phyloP scores from a whole-genome alignment of 1,284 basidiomycete species.

The Naganishia cerealis region DNA sequence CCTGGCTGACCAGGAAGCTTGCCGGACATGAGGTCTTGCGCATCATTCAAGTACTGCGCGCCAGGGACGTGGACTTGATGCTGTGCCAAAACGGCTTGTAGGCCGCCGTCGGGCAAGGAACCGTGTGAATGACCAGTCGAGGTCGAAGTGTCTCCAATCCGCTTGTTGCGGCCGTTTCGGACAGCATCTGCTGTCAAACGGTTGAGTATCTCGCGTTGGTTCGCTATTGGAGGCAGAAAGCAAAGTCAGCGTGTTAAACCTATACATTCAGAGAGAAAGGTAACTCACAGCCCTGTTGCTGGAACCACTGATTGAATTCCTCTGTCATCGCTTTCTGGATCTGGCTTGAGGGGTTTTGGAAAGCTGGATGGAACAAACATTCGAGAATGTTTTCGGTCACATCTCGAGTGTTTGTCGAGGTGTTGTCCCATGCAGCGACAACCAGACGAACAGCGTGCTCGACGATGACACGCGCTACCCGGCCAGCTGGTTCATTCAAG shows the following conservation, averaged over 20 bases:
- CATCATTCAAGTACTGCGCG: constrained; percentile 47
- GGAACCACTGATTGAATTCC: constrained; percentile 24
- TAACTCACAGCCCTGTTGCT: constrained; percentile 23
- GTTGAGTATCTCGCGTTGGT: constrained; percentile 61
- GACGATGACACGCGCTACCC: constrained; percentile 69
- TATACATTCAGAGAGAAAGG: no score
- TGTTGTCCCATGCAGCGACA: constrained; percentile 81
- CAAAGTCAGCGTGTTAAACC: background rate
- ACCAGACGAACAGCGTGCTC: constrained; percentile 58
- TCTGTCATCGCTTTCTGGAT: constrained; percentile 27
- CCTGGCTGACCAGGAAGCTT: constrained; percentile 54
- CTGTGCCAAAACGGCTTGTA: constrained; percentile 50
- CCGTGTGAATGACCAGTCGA: constrained; percentile 50
- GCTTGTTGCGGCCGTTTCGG: constrained; percentile 70
- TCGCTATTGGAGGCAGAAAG: constrained; percentile 34
- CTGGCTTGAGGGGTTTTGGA: constrained; percentile 58
- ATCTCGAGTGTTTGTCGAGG: constrained; percentile 62
- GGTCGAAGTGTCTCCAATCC: constrained; percentile 54
- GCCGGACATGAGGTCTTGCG: constrained; percentile 50
- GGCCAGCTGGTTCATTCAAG: constrained; percentile 77
- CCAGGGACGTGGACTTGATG: constrained; percentile 54
- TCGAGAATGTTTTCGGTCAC: constrained; percentile 69
- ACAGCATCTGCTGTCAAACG: constrained; percentile 69
- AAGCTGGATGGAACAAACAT: constrained; percentile 85
- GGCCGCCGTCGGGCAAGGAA: constrained; percentile 47